Base-by-base conservation (phyloP, 75 land plant species). In the Pseudotsuga menziesii region DNA sequence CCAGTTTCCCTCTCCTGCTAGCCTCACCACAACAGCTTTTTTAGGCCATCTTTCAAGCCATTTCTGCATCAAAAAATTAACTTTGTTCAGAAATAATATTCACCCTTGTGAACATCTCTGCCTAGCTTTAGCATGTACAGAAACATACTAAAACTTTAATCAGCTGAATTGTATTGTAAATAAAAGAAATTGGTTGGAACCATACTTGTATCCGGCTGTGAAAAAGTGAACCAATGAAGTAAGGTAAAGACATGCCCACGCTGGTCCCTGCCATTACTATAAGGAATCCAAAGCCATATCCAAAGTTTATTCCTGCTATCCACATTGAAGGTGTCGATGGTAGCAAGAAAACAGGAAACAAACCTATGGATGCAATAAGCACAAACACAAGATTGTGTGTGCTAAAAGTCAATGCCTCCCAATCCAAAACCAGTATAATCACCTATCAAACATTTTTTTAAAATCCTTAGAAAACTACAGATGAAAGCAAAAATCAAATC, bases 311-410 rank as follows among this genome's bases (percentile, higher is more conserved):
- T 59, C 95, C 98, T 39, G 98, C 89, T 27, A 94, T 55, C 98
- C 98, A 94, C 95, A 94, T 92, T 32, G 91, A 89, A 57, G 98
- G 98, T 11, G 91, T 80, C 26, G 94, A 93, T 72, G 98, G 98
- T 39, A 95, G 54, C 9, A 93, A 72, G 23, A 93, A 35, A 57
- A 86, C 75, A 14, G 98, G 98, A 77, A 89, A 93, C 48, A 95
- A 12, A 17, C 92, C 91, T 22, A 95, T 78, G 26, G 92, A 91
- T 57, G 78, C 80, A 70, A 95, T 77, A 4, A 95, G 78, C 54
- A 95, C 73, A 64, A 95, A 64, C 23, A 84, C 94, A 76, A 95
- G 85, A 44, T 87, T 81, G 25, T 85, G 85, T 27, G 77, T 73
- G 62, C 87, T 85, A 66, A 95, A 95, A 44, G 88, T 84, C 48